Conservation (phyloP, 1,139 yeast genomes). For the Sugiyamaella sp. region DNA sequence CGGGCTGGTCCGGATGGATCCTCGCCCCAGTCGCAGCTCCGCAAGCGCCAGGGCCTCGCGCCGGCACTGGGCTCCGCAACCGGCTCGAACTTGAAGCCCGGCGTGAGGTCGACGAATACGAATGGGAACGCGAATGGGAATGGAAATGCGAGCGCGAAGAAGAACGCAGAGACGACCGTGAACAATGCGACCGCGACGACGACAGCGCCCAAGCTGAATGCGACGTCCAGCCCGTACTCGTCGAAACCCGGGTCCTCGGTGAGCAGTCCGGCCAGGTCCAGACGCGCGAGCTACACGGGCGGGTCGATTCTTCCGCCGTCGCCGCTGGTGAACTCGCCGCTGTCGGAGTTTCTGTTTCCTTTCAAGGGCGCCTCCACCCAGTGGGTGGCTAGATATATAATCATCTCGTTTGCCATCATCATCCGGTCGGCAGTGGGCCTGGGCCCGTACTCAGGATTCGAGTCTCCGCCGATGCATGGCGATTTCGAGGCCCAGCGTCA, state of each 20-base stretch:
- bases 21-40: too few relatives aligned
- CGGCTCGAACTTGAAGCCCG: neutral
- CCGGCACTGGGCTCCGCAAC: too few relatives aligned
- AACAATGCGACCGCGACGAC: neutral
- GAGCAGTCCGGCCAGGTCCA: slow-evolving; percentile 1
- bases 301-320: slow-evolving; percentile 23
- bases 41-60: too few relatives aligned
- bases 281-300: slow-evolving; percentile 15
- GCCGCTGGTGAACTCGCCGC: slow-evolving; percentile 48
- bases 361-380: slow-evolving; percentile 76
- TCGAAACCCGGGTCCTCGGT: slow-evolving; percentile 4
- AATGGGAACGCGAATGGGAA: neutral
- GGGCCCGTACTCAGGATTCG: slow-evolving; percentile 75
- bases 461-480: slow-evolving; percentile 78
- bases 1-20: too few relatives aligned
- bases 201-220: neutral
- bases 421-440: slow-evolving; percentile 84
- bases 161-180: neutral
- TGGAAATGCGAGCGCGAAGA: neutral
- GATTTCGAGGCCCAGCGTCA: slow-evolving; percentile 98
- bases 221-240: slow-evolving; percentile 1
- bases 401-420: slow-evolving; percentile 72
- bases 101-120: neutral
- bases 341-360: slow-evolving; percentile 61
- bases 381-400: slow-evolving; percentile 84